Evolutionary conservation across 2,329 filamentous ascomycete species (phyloP).

Genomic region (Pyricularia grisea): DNA sequence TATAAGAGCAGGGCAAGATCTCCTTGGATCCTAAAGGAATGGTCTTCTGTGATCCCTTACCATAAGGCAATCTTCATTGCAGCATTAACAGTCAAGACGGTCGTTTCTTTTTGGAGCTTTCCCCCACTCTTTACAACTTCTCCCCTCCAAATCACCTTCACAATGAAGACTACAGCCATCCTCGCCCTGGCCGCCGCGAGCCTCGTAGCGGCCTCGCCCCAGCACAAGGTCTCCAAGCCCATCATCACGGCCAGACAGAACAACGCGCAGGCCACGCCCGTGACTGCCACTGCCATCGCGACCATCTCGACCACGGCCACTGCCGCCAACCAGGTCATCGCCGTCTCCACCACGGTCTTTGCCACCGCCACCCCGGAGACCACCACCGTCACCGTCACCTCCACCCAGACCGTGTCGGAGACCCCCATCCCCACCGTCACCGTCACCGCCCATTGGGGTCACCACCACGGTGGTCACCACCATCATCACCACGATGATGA

Average conservation of each 20-base stretch:
- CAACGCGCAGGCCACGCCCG: not conserved
- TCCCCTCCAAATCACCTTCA: not conserved
- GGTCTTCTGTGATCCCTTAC: not conserved
- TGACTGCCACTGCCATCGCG: not conserved
- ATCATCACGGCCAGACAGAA: slow-evolving; percentile 5
- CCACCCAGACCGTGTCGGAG: not conserved
- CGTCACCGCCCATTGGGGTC: not conserved
- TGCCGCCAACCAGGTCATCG: not conserved
- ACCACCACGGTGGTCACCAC: not conserved
- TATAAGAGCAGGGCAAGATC: not conserved
- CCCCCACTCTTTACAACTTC: not conserved
- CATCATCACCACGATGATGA: slow-evolving; percentile 1
- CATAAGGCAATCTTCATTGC: not conserved
- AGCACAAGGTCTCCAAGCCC: slow-evolving; percentile 3
- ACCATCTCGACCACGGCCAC: slow-evolving; percentile 1
- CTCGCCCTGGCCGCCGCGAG: slow-evolving; percentile 1
- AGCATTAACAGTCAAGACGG: not conserved
- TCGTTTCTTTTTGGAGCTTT: not conserved
- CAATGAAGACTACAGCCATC: slow-evolving; percentile 7
- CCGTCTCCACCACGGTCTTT: not conserved
- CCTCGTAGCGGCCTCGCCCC: not conserved
- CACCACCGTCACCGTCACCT: slow-evolving; percentile 3
- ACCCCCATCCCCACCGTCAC: slow-evolving; percentile 1
- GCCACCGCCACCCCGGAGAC: not conserved
- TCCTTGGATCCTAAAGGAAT: not conserved